Evolutionary conservation across 225 moss, liverwort and hornwort genomes (phyloP).

Genomic region (Thuidium tamariscinum): DNA sequence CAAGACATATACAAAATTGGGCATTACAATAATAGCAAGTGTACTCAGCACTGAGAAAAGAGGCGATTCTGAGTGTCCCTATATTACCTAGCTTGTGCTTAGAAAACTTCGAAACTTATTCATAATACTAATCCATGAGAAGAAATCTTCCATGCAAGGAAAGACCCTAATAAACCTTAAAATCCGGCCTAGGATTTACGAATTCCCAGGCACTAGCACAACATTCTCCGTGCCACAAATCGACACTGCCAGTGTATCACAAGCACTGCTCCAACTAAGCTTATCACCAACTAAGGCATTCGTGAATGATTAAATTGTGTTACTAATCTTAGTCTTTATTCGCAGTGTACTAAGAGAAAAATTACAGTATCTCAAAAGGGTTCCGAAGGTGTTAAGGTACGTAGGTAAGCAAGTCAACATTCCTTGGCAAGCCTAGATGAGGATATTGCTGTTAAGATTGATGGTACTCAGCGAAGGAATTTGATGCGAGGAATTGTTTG

Average conservation of each 20-base stretch:
- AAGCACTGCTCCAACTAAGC: background rate
- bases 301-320: no score
- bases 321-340: no score
- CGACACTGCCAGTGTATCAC: background rate
- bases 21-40: background rate
- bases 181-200: background rate
- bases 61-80: background rate
- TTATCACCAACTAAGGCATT: background rate
- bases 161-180: background rate
- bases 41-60: background rate
- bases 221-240: background rate
- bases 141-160: background rate
- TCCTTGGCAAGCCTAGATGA: no score
- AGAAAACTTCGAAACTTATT: background rate
- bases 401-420: no score
- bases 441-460: no score
- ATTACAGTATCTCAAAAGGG: no score
- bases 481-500: no score
- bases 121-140: background rate
- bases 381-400: no score
- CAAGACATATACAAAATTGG: background rate
- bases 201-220: background rate
- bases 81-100: background rate
- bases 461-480: no score
- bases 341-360: no score